These are phyloP conservation scores for Microbotryomycetes sp. DNA, from an alignment of 1,284 basidiomycete genomes.

Conservation along the genomic window DNA sequence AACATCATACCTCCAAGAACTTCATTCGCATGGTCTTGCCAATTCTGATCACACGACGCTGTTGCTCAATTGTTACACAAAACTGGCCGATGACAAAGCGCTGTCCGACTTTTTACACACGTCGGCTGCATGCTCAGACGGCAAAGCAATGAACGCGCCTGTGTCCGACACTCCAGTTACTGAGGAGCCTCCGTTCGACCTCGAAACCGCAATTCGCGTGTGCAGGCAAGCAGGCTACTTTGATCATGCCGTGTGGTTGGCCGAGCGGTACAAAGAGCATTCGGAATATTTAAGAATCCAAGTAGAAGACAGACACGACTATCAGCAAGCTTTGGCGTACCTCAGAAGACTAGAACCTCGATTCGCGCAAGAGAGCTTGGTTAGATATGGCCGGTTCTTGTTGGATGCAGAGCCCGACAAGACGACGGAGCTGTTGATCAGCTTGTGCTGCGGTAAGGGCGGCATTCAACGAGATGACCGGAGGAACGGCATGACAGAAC, in stretches of 20 bases:
- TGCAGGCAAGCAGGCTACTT: constrained; percentile 95
- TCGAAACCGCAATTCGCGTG: constrained; percentile 93
- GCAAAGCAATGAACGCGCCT: constrained; percentile 6
- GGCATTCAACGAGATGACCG: neutral
- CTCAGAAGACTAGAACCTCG: constrained; percentile 67
- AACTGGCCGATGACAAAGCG: constrained; percentile 80
- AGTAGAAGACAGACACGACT: constrained; percentile 84
- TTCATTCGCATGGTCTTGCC: constrained; percentile 79
- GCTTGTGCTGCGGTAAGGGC: constrained; percentile 67
- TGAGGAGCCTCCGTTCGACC: constrained; percentile 78
- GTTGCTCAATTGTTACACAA: constrained; percentile 91
- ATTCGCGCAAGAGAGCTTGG: constrained; percentile 43
- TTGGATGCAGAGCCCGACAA: constrained; percentile 72
- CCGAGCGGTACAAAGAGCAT: constrained; percentile 80
- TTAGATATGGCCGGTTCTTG: constrained; percentile 46
- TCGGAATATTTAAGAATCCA: constrained; percentile 91
- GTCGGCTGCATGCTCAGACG: constrained; percentile 18
- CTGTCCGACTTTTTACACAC: constrained; percentile 89
- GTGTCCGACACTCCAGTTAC: neutral
- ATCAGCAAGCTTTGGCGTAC: constrained; percentile 71
- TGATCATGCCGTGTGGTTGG: constrained; percentile 88
- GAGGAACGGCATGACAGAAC: neutral
- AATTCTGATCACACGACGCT: constrained; percentile 97
- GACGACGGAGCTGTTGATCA: constrained; percentile 83
- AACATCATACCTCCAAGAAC: constrained; percentile 89